phyloP scores from a whole-genome alignment of 352 stramenopile genomes.

The Lagenidium giganteum region DNA sequence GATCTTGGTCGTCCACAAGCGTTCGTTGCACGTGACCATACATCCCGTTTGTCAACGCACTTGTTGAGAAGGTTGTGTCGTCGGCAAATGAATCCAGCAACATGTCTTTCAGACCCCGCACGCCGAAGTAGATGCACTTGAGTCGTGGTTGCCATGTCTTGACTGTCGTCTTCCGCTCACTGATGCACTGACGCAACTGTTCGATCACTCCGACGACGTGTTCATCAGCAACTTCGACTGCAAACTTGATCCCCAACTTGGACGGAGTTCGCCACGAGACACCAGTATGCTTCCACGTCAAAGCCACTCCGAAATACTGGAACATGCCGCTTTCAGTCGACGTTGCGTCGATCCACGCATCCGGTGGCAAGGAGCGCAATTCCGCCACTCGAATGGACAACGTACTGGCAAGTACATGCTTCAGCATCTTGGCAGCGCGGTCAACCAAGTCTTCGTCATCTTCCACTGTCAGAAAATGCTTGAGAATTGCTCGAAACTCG shows the following conservation, averaged over 20 bases:
- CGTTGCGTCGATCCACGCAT: constrained; percentile 37
- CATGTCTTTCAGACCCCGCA: constrained; percentile 45
- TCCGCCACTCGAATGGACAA: constrained; percentile 52
- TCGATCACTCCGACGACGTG: too few relatives aligned
- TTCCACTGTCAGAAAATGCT: constrained; percentile 31
- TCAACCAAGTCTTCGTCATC: constrained; percentile 64
- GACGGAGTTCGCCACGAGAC: too few relatives aligned
- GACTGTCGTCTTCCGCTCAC: constrained; percentile 29
- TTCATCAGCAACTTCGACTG: too few relatives aligned
- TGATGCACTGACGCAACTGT: too few relatives aligned
- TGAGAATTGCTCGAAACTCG: constrained; percentile 35
- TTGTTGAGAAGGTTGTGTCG: too few relatives aligned
- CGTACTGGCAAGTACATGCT: constrained; percentile 37
- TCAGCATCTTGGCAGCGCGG: constrained; percentile 30
- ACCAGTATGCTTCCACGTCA: constrained; percentile 46
- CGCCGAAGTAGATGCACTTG: constrained; percentile 32
- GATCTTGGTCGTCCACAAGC: too few relatives aligned
- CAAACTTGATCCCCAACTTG: too few relatives aligned
- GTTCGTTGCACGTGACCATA: too few relatives aligned
- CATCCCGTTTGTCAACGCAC: too few relatives aligned
- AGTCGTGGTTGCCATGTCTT: constrained; percentile 41
- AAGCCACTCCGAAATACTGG: constrained; percentile 46
- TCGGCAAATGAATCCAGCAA: constrained; percentile 48
- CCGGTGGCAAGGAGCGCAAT: constrained; percentile 45
- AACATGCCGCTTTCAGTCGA: constrained; percentile 37